Evolutionary conservation across 768 basidiomycete species (phyloP), one percentile per base, ranked within the genome.

Genomic region (Boletus sensibilis): DNA sequence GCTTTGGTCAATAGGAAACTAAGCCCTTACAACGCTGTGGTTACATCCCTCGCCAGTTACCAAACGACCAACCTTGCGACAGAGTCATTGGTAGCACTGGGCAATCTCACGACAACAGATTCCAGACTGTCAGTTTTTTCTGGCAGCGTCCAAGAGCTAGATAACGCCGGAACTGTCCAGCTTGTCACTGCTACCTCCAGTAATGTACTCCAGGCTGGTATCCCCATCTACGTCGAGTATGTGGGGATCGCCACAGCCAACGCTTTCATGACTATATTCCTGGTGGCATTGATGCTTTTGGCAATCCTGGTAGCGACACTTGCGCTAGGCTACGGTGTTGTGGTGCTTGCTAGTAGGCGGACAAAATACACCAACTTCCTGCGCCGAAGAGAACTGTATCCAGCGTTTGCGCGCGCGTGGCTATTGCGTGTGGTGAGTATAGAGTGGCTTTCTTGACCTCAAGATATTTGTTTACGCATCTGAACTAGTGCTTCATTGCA

Each of bases 261-360:
- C 73, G 88, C 88, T 8, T 97, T 92, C 74, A 89, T 91, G 82
- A 94, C 92, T 5, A 75, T 86, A n/a, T 95, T 97, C 71, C 74
- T 95, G 42, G 76, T 82, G 45, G 76, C 78, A 11, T 79, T 98
- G 63, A 83, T 92, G 51, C 67, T 90, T 35, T 72, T 87, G 55
- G 87, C 83, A 16, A 81, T 92, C 58, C 73, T 81, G 16, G 42
- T 82, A 14, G 80, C 69, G 0, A 59, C 82, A 5, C 76, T 91
- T 51, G 76, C 68, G 5, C 43, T 89, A 20, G 79, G 79, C 18
- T 88, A 84, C 59, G 74, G 71, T 3, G 43, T 81, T n/a, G 53
- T 75, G 11, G 64, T 78, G 12, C 59, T 73, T 47, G 46, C 42
- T 21, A 33, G 50, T 25, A 71, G 62, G 4, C 64, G 52, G 53